These are phyloP conservation scores for Arabidopsis suecica DNA, from an alignment of 345 rosid species.

Conservation along the genomic window DNA sequence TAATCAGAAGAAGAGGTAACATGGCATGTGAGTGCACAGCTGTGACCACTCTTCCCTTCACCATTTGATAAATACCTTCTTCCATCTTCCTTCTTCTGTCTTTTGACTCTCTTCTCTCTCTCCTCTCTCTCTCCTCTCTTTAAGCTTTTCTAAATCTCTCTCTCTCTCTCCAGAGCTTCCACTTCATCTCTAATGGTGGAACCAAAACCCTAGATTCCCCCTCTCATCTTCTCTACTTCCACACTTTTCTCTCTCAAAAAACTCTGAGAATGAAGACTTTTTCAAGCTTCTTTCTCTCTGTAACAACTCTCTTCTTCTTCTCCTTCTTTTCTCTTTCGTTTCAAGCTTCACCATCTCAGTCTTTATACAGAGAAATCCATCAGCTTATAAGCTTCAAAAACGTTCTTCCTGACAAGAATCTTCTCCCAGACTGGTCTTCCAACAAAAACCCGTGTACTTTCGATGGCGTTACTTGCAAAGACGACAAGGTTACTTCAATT, in stretches of 20 bases:
- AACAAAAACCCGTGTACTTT: slow-evolving; percentile 70
- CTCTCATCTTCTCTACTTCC: slow-evolving; percentile 20
- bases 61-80: slow-evolving; percentile 68
- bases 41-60: slow-evolving; percentile 63
- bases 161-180: slow-evolving; percentile 38
- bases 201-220: slow-evolving; percentile 48
- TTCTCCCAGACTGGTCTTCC: slow-evolving; percentile 66
- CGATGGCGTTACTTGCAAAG: slow-evolving; percentile 68
- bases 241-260: neutral
- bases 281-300: slow-evolving; percentile 42
- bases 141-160: slow-evolving; percentile 12
- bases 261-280: slow-evolving; percentile 33
- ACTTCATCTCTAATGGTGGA: slow-evolving; percentile 58
- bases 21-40: slow-evolving; percentile 95
- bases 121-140: slow-evolving; percentile 37
- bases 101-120: slow-evolving; percentile 52
- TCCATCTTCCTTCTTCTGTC: slow-evolving; percentile 46
- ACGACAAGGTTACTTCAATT: slow-evolving; percentile 61
- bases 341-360: slow-evolving; percentile 41
- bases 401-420: slow-evolving; percentile 50
- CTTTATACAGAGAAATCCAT: slow-evolving; percentile 54
- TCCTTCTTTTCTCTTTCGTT: slow-evolving; percentile 39
- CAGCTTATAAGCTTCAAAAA: slow-evolving; percentile 71
- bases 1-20: slow-evolving; percentile 53
- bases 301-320: slow-evolving; percentile 25